Base-by-base conservation (phyloP, 2,329 filamentous ascomycete species). In the Stachybotrys chartarum region DNA sequence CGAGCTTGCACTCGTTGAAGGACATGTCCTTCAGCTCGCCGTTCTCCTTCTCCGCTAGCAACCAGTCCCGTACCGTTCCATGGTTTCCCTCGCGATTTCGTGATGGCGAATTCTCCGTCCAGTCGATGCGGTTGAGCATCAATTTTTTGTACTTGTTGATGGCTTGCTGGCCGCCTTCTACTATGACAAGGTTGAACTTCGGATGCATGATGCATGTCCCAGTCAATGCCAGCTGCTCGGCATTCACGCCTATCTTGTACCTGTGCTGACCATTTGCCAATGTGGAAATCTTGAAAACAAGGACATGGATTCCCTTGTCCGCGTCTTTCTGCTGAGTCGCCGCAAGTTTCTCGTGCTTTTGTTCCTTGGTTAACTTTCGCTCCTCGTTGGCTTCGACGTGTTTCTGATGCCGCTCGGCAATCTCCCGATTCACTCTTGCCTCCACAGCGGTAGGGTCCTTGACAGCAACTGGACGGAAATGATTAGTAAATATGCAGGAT, bases 401-500 rank as follows among this genome's bases (percentile, higher is more conserved):
- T 61, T 87, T 82, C 57, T 88, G 80, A 56, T 87, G 85, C 47
- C 94, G 89, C 59, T 95, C 91, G 31, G 88, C 88, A 61, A 99
- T 97, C 71, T 99, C 91, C 54, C 87, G 82, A 70, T 95, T 96
- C 53, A 99, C 94, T 30, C 91, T 86, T 52, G 91, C 91, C 74
- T 99, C 94, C 50, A 99, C 94, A 5, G 94, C 94, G 1, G 95
- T 99, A 7, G 94, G 94, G 72, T 99, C 94, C 68, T 96, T 95
- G 61, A 99, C 93, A 17, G 82, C 82, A 72, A 70, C 73, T 72
- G 52, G 32, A 32, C 30, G 54, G 4, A 42, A 42, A 42, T 50
- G n/a, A 35, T 69, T 56, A 70, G 64, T 35, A 56, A 16, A 30
- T 16, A 24, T 17, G 32, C 6, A 14, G 18, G 30, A 48, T 35